Base-by-base conservation (phyloP, 768 basidiomycete genomes). In the Podaxis rugospora region DNA sequence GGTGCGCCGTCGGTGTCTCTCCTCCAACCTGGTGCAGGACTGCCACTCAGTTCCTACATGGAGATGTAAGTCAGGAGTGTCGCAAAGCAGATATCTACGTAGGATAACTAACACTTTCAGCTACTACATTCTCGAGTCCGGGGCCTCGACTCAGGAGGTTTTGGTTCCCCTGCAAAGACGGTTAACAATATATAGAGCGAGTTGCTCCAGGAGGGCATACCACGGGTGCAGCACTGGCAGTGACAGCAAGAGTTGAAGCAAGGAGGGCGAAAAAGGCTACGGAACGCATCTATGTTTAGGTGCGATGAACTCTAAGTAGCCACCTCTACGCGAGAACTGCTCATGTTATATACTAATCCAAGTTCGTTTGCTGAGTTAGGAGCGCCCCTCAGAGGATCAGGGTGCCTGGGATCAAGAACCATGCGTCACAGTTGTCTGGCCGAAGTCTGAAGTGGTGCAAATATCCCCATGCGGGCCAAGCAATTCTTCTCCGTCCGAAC, bases 361-460 rank as follows among this genome's bases (percentile, higher is more conserved):
- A 18, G 14, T 32, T 14, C 51, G 32, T 3, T 21, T 32, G 36
- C 50, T 25, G n/a, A 44, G 4, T 46, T 52, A 16, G 51, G 28
- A 28, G 2, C 23, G 35, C 27, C 14, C 51, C 44, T n/a, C 10
- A 44, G 51, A 21, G n/a, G 40, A 40, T 46, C 28, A 47, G 40
- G 27, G 59, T 60, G 59, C 59, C 59, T 60, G 59, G 21, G 40
- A 60, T 53, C 59, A 60, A 53, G 59, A 60, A 60, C 40, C 51
- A 58, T 47, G 51, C 42, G 51, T 53, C 40, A 46, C 59, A 54
- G 32, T 46, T 60, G 42, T 51, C 59, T 59, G n/a, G 37, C 36
- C 32, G 58, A 51, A 44, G 21, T 51, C 27, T 42, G 42, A 39
- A n/a, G 40, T 53, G 42, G 28, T 53, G 51, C 40, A 18, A 11